Base-by-base conservation (phyloP, 208 protist species). In the Leishmania amazonensis region DNA sequence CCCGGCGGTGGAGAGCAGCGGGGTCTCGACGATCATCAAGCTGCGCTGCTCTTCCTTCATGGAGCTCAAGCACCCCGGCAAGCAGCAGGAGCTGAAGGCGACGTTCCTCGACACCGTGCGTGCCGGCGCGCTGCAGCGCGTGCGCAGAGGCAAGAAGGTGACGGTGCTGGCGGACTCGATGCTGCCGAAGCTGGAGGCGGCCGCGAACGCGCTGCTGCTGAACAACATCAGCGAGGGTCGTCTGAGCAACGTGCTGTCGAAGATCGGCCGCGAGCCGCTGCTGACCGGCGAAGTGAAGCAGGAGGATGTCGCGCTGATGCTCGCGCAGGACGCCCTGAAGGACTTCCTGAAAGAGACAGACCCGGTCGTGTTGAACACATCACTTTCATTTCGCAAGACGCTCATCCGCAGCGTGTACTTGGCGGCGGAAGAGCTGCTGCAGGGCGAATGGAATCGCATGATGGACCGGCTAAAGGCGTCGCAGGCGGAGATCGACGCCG, bases 21-120 rank as follows among this genome's bases (percentile, higher is more conserved):
- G 90, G 74, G 90, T 96, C n/a, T 90, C 93, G 15, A 97, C 94
- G 15, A 96, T 97, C 54, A 88, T 97, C 76, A 97, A 97, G 78
- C 88, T 97, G 60, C 93, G 93, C 81, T 96, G 93, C 86, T 94
- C 90, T 6, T 93, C 87, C 77, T 97, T 97, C 76, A 96, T 96
- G 93, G 93, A 97, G 81, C 78, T 96, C 78, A 96, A 96, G 87
- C 94, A 97, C 83, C 94, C 93, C 7, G 93, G 93, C n/a, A 97
- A 97, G 86, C 93, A 96, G 84, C 88, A 95, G 88, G 94, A 97
- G 79, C 85, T 96, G 47, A 96, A 96, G 88, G 92, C 93, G 40
- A 97, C 92, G 38, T 97, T 97, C 81, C 83, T 96, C 38, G 91
- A 95, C 84, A 97, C 94, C 28, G 93, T 97, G 70, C 91, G 93